Evolutionary conservation across 2,329 filamentous ascomycete species (phyloP).

Genomic region (Ophiostoma quercus): DNA sequence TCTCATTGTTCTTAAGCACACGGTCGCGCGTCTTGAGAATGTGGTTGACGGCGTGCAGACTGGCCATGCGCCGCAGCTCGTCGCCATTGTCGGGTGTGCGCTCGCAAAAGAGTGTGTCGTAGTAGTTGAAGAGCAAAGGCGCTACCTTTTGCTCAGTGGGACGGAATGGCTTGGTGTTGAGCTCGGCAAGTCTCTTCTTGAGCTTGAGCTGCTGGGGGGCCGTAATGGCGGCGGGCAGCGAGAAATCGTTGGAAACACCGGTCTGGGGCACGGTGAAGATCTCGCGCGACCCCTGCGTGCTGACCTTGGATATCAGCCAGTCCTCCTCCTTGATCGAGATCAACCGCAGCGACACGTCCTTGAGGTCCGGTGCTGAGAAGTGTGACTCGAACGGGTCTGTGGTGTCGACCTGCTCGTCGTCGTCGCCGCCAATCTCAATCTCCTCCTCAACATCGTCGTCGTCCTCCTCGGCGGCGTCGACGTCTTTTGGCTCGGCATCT

Average conservation of each 20-base stretch:
- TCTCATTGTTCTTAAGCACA: constrained; percentile 87
- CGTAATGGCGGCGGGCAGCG: constrained; percentile 36
- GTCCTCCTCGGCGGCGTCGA: constrained; percentile 23
- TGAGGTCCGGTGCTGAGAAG: constrained; percentile 64
- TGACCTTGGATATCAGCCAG: constrained; percentile 47
- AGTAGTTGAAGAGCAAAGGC: constrained; percentile 72
- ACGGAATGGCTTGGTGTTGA: constrained; percentile 52
- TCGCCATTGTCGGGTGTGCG: constrained; percentile 64
- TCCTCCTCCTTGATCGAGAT: constrained; percentile 45
- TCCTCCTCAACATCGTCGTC: constrained; percentile 28
- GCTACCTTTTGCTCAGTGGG: constrained; percentile 60
- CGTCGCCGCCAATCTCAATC: constrained; percentile 40
- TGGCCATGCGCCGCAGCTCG: constrained; percentile 64
- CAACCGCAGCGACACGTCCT: constrained; percentile 51
- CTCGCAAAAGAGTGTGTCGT: constrained; percentile 71
- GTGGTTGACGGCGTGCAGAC: constrained; percentile 85
- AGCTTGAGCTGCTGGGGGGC: constrained; percentile 51
- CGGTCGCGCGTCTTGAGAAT: constrained; percentile 89
- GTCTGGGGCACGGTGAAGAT: constrained; percentile 45
- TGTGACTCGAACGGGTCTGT: constrained; percentile 75
- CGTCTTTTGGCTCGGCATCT: constrained; percentile 28
- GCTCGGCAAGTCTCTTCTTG: constrained; percentile 62
- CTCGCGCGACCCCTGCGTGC: constrained; percentile 45
- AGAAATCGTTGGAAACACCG: constrained; percentile 33
- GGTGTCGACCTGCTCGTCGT: constrained; percentile 43